These are phyloP conservation scores for Santalum album DNA, from an alignment of 164 flowering plant species.

Conservation along the genomic window DNA sequence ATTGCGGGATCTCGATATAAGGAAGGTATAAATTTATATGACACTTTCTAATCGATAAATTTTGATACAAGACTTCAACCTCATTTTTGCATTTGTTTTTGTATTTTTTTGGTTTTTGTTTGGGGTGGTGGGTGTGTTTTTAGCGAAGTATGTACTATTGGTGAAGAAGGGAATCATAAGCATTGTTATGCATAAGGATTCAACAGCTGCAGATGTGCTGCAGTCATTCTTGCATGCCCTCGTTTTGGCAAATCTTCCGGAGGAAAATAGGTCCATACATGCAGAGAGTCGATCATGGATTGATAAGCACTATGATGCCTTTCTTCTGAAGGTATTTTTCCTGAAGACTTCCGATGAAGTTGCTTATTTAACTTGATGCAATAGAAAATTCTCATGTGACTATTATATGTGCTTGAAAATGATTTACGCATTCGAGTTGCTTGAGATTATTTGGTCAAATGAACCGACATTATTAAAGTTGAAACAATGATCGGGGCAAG, in stretches of 20 bases:
- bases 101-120: neutral
- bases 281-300: slow-evolving; percentile 73
- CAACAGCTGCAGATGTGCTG: slow-evolving; percentile 62
- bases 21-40: slow-evolving; percentile 36
- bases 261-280: slow-evolving; percentile 22
- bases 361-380: too few relatives aligned
- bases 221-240: slow-evolving; percentile 79
- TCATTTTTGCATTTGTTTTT: slow-evolving; percentile 8
- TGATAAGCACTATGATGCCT: slow-evolving; percentile 57
- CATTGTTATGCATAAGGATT: slow-evolving; percentile 56
- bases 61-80: neutral
- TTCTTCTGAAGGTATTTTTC: slow-evolving; percentile 61
- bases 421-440: too few relatives aligned
- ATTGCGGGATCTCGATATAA: slow-evolving; percentile 46
- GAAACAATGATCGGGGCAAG: too few relatives aligned
- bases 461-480: too few relatives aligned
- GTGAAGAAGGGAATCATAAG: slow-evolving; percentile 41
- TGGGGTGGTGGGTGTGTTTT: slow-evolving; percentile 11
- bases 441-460: too few relatives aligned
- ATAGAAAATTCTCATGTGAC: too few relatives aligned
- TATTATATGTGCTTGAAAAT: too few relatives aligned
- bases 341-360: too few relatives aligned
- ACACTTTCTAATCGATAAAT: neutral
- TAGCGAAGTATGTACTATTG: slow-evolving; percentile 63
- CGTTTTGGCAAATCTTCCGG: slow-evolving; percentile 42